These are phyloP conservation scores for Alternaria metachromatica DNA, from an alignment of 2,329 filamentous ascomycete species.

Conservation along the genomic window DNA sequence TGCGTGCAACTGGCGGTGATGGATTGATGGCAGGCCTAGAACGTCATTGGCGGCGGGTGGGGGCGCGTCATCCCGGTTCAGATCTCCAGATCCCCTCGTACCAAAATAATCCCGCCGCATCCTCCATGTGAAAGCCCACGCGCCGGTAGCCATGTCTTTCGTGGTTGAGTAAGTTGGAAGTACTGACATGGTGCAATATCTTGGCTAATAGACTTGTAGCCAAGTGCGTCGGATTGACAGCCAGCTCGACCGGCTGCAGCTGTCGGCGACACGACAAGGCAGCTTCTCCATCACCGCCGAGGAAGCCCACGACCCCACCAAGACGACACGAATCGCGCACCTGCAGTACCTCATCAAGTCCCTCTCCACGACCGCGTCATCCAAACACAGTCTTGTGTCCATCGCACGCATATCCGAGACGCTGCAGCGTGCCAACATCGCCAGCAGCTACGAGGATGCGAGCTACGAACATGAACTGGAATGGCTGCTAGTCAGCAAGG, in stretches of 20 bases:
- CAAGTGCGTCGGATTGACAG: conserved; percentile 64
- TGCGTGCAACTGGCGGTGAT: neutral
- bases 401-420: conserved; percentile 64
- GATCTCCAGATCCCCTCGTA: conserved; percentile 11
- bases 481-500: conserved; percentile 91
- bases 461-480: conserved; percentile 78
- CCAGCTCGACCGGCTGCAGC: conserved; percentile 64
- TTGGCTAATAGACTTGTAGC: conserved; percentile 24
- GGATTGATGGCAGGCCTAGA: neutral
- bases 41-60: conserved; percentile 7
- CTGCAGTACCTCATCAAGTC: conserved; percentile 73
- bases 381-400: conserved; percentile 66
- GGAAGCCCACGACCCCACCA: conserved; percentile 48
- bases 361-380: conserved; percentile 72
- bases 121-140: conserved; percentile 20
- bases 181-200: too few relatives aligned
- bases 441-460: conserved; percentile 36
- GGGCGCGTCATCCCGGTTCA: conserved; percentile 13
- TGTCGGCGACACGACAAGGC: conserved; percentile 46
- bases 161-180: conserved; percentile 49
- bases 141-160: conserved; percentile 48
- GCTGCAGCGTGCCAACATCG: conserved; percentile 68
- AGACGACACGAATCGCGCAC: conserved; percentile 59
- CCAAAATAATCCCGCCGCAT: conserved; percentile 8
- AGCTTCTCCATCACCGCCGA: conserved; percentile 40